These are phyloP conservation scores for Ramaria sp. DNA, from an alignment of 768 basidiomycete genomes.

Conservation along the genomic window DNA sequence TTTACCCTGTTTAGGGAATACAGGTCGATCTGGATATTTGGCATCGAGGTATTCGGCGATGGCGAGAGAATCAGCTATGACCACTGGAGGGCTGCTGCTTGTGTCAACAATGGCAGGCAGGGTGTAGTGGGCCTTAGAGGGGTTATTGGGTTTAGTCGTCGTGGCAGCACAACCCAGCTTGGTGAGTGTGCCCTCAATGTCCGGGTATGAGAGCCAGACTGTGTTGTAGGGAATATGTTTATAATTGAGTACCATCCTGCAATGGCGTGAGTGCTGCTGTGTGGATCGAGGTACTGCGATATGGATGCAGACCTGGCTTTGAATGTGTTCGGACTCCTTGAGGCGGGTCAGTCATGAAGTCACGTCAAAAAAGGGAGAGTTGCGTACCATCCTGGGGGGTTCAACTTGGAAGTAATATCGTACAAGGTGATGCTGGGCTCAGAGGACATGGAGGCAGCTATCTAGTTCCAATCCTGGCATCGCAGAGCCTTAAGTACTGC, in stretches of 20 bases:
- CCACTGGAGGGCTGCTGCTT: slow-evolving; percentile 33
- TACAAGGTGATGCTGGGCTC: slow-evolving; percentile 51
- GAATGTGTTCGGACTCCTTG: slow-evolving; percentile 54
- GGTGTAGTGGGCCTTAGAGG: slow-evolving; percentile 52
- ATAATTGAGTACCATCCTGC: slow-evolving; percentile 62
- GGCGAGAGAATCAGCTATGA: slow-evolving; percentile 48
- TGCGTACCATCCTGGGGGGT: slow-evolving; percentile 51
- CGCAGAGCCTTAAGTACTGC: no score
- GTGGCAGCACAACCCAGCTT: slow-evolving; percentile 30
- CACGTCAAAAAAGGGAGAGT: not conserved
- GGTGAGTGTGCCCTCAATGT: slow-evolving; percentile 46
- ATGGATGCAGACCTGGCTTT: slow-evolving; percentile 39
- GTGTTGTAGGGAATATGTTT: slow-evolving; percentile 64
- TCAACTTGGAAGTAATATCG: slow-evolving; percentile 45
- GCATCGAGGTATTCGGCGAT: slow-evolving; percentile 73
- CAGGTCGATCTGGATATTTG: no score
- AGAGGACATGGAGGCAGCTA: not conserved
- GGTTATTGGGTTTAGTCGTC: slow-evolving; percentile 21
- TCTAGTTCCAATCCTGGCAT: no score
- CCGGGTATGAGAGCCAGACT: slow-evolving; percentile 57
- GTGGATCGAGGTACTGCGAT: not conserved
- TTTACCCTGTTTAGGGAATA: slow-evolving; percentile 61
- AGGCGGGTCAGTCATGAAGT: not conserved
- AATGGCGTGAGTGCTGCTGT: not conserved
- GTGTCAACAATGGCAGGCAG: slow-evolving; percentile 61